These are phyloP conservation scores for Acidiella bohemica DNA, from an alignment of 495 filamentous ascomycete species.

Conservation along the genomic window DNA sequence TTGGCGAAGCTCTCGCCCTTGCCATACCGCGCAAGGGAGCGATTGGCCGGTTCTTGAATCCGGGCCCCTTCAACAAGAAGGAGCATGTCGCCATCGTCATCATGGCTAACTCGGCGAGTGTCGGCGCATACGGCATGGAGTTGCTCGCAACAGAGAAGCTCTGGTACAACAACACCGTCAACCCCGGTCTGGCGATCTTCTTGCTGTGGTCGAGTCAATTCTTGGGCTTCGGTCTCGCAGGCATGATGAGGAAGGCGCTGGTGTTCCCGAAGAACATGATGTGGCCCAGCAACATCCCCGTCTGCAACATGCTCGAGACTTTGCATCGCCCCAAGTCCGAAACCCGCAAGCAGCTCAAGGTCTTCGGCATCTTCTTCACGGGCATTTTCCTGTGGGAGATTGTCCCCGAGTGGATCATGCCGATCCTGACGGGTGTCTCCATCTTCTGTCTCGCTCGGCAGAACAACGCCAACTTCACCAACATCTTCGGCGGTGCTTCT, in stretches of 20 bases:
- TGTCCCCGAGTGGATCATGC: slow-evolving; percentile 43
- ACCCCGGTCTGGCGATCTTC: slow-evolving; percentile 29
- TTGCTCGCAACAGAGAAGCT: slow-evolving; percentile 34
- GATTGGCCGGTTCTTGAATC: slow-evolving; percentile 29
- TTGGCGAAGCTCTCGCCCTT: slow-evolving; percentile 27
- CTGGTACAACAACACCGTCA: slow-evolving; percentile 32
- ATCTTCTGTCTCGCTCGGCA: slow-evolving; percentile 44
- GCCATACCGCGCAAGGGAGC: slow-evolving; percentile 30
- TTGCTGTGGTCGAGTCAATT: slow-evolving; percentile 33
- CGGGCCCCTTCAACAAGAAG: slow-evolving; percentile 31
- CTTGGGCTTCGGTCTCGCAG: slow-evolving; percentile 42
- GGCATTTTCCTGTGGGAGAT: slow-evolving; percentile 38
- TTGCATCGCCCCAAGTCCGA: slow-evolving; percentile 26
- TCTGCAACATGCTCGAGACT: slow-evolving; percentile 33
- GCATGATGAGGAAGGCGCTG: slow-evolving; percentile 37
- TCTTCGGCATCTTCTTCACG: slow-evolving; percentile 32
- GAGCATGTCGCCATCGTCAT: slow-evolving; percentile 35
- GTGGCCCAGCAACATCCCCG: slow-evolving; percentile 32
- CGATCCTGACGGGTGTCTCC: slow-evolving; percentile 40
- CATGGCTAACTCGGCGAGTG: slow-evolving; percentile 33
- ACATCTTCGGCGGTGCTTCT: slow-evolving; percentile 41
- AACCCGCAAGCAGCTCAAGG: slow-evolving; percentile 27
- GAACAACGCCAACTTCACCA: slow-evolving; percentile 31
- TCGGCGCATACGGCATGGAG: slow-evolving; percentile 25
- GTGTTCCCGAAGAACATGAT: slow-evolving; percentile 43